These are phyloP conservation scores for Trametes hirsuta DNA, from an alignment of 1,284 basidiomycete genomes.

Conservation along the genomic window DNA sequence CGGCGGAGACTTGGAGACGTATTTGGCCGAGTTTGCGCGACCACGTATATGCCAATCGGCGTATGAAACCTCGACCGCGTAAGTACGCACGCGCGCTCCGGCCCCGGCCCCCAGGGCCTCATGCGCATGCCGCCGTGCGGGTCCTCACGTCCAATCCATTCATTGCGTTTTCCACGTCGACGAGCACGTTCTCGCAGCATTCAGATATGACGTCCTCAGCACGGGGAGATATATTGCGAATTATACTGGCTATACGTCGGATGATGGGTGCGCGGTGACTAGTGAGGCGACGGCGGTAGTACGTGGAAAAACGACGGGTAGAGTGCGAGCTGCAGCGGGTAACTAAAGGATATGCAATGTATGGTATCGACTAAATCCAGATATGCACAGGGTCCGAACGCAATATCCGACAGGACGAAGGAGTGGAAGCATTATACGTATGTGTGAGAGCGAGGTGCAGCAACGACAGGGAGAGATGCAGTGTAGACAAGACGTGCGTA, in stretches of 20 bases:
- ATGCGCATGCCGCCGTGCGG: not conserved
- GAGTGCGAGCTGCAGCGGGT: conserved; percentile 23
- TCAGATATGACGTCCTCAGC: not conserved
- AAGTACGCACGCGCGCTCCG: conserved; percentile 21
- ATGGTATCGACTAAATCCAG: conserved; percentile 26
- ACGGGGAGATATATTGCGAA: conserved; percentile 17
- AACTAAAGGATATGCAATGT: conserved; percentile 27
- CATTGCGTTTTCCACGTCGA: not conserved
- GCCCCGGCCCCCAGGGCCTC: not conserved
- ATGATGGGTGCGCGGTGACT: conserved; percentile 8
- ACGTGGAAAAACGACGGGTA: conserved; percentile 16
- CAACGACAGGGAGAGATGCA: conserved; percentile 14
- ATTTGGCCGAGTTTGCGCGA: conserved; percentile 28
- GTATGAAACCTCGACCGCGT: conserved; percentile 7
- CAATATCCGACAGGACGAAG: conserved; percentile 28
- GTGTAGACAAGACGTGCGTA: conserved; percentile 17
- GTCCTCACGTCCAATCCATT: not conserved
- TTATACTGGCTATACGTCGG: conserved; percentile 23
- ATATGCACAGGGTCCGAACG: conserved; percentile 25
- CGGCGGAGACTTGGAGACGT: conserved; percentile 17
- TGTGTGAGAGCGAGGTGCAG: conserved; percentile 22
- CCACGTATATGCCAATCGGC: conserved; percentile 20
- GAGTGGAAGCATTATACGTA: conserved; percentile 24
- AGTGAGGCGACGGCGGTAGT: conserved; percentile 4
- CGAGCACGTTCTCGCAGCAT: no score